phyloP scores from a whole-genome alignment of 352 stramenopile genomes.

The Phytophthora sp. region DNA sequence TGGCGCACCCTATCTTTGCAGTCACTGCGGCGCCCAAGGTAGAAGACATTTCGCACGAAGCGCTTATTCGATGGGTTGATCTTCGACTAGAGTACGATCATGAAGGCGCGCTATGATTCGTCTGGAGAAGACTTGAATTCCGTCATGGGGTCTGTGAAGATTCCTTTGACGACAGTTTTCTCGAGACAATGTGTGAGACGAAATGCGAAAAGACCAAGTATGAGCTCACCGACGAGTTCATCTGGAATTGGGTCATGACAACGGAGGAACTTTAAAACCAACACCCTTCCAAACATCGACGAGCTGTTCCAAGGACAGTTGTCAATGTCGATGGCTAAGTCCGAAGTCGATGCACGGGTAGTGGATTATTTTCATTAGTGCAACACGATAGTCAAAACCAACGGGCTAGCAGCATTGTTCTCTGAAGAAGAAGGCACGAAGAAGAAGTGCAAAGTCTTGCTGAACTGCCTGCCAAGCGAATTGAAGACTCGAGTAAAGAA shows the following conservation, averaged over 20 bases:
- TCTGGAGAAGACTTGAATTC: slow-evolving; percentile 13
- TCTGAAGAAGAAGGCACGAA: slow-evolving; percentile 1
- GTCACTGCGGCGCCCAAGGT: slow-evolving; percentile 8
- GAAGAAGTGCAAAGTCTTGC: slow-evolving; percentile 19
- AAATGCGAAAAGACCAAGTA: slow-evolving; percentile 18
- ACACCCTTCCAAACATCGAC: slow-evolving; percentile 5
- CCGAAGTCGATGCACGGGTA: slow-evolving; percentile 10
- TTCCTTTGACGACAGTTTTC: slow-evolving; percentile 19
- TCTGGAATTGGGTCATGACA: slow-evolving; percentile 10
- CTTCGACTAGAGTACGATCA: slow-evolving; percentile 21
- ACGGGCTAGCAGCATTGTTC: slow-evolving; percentile 1
- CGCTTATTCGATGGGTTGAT: slow-evolving; percentile 22
- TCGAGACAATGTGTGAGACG: slow-evolving; percentile 11
- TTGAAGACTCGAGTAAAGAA: slow-evolving; percentile 8
- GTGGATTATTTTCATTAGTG: slow-evolving; percentile 18
- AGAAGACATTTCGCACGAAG: slow-evolving; percentile 19
- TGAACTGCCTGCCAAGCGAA: slow-evolving; percentile 6
- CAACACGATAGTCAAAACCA: slow-evolving; percentile 20
- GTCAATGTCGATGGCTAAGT: slow-evolving; percentile 1
- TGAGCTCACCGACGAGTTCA: slow-evolving; percentile 10
- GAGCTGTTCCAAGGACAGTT: slow-evolving; percentile 7
- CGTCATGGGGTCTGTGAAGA: slow-evolving; percentile 10
- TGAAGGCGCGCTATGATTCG: slow-evolving; percentile 11
- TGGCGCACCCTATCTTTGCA: slow-evolving; percentile 8
- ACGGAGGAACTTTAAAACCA: slow-evolving; percentile 12